Conservation (phyloP, 1,284 basidiomycete species). For the Cutaneotrichosporon curvatum region DNA sequence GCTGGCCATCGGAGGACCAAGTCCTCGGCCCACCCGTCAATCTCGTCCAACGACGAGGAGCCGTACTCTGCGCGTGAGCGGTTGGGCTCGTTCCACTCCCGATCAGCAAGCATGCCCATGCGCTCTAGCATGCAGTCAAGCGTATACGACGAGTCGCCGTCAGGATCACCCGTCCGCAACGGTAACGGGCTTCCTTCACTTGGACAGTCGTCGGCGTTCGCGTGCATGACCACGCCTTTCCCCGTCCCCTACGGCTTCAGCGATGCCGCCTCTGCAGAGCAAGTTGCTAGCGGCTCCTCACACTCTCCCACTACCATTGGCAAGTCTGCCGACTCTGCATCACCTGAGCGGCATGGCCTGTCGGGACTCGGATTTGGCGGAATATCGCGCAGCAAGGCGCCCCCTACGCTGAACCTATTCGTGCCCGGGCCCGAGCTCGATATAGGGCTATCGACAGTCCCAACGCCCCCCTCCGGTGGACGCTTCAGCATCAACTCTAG, state of each 20-base stretch:
- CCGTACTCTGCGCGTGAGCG: not conserved
- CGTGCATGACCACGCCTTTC: too few species aligned
- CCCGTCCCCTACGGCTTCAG: too few species aligned
- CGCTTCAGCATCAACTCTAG: not conserved
- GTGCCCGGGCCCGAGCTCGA: constrained; percentile 4
- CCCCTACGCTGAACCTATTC: constrained; percentile 1
- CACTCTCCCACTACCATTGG: too few species aligned
- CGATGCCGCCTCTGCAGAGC: too few species aligned
- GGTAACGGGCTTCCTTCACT: too few species aligned
- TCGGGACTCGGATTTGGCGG: not conserved
- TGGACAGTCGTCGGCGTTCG: too few species aligned
- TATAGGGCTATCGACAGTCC: not conserved
- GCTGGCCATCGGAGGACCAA: constrained; percentile 23
- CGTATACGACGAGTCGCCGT: not conserved
- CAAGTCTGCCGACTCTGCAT: constrained; percentile 1
- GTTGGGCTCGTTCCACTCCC: constrained; percentile 18
- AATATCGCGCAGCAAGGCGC: not conserved
- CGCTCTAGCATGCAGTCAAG: constrained; percentile 7
- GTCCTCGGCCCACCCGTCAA: constrained; percentile 20
- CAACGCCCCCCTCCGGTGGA: too few species aligned
- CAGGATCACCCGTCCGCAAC: not conserved
- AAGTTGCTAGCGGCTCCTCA: too few species aligned
- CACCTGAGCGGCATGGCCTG: not conserved
- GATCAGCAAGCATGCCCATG: constrained; percentile 33
- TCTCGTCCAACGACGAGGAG: not conserved